A percentile compares a stretch with the other conserved stretches of the same genome.
Conservation (phyloP, 495 filamentous ascomycete genomes). For the Massariosphaeria phaeospora region DNA sequence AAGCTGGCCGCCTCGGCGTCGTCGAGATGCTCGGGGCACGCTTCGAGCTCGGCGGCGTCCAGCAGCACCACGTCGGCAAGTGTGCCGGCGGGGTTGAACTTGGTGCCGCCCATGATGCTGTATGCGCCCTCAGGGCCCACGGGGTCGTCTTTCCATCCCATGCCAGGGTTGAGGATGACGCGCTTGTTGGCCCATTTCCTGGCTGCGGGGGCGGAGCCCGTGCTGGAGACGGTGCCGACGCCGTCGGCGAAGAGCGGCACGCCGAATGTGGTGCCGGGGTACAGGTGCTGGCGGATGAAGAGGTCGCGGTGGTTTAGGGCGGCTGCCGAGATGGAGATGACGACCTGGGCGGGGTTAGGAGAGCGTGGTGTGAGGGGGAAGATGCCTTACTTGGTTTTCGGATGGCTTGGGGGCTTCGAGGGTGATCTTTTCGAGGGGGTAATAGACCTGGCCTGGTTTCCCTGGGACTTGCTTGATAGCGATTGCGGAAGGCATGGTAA, state of each 20-base stretch:
- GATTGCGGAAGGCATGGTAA: slow-evolving; percentile 52
- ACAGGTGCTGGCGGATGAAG: slow-evolving; percentile 86
- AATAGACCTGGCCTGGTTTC: slow-evolving; percentile 84
- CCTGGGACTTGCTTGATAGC: slow-evolving; percentile 57
- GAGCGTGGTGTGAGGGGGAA: not conserved
- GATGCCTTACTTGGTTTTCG: slow-evolving; percentile 24
- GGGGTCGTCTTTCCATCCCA: slow-evolving; percentile 66
- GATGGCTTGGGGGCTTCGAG: slow-evolving; percentile 25
- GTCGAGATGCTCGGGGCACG: slow-evolving; percentile 64
- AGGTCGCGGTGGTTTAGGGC: slow-evolving; percentile 89
- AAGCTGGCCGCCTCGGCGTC: slow-evolving; percentile 72
- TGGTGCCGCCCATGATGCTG: slow-evolving; percentile 68
- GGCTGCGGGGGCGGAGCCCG: slow-evolving; percentile 51
- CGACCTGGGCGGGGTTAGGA: slow-evolving; percentile 41
- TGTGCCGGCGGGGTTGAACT: slow-evolving; percentile 58
- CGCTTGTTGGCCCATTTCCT: slow-evolving; percentile 56
- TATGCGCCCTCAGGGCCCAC: slow-evolving; percentile 69
- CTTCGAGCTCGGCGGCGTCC: slow-evolving; percentile 65
- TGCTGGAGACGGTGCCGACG: slow-evolving; percentile 60
- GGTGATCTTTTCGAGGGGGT: slow-evolving; percentile 47
- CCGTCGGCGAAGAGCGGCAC: slow-evolving; percentile 76
- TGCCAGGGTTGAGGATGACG: slow-evolving; percentile 68
- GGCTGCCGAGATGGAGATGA: slow-evolving; percentile 65
- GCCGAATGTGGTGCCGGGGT: slow-evolving; percentile 74
- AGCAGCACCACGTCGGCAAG: slow-evolving; percentile 67